Percentiles rank a stretch among this genome's conserved stretches.
phyloP scores from a whole-genome alignment of 106 monocot species.

The Acorus calamus region DNA sequence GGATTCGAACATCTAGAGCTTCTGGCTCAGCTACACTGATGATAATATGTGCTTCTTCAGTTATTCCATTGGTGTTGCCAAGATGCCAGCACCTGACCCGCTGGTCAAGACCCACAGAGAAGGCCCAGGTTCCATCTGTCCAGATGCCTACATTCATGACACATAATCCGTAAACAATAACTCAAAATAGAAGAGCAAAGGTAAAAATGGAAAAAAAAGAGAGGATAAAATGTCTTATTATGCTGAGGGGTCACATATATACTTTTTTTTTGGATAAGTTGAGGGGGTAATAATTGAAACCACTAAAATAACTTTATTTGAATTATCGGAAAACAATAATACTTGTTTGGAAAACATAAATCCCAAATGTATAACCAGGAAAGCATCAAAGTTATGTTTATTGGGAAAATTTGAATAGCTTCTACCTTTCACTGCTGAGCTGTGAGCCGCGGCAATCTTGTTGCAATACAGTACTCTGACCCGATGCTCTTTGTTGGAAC shows the following conservation, averaged over 20 bases:
- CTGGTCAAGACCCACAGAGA: constrained; percentile 92
- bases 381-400: too few relatives aligned
- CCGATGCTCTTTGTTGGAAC: constrained; percentile 4
- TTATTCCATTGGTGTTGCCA: constrained; percentile 19
- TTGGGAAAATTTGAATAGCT: too few relatives aligned
- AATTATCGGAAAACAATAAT: too few relatives aligned
- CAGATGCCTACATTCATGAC: constrained; percentile 42
- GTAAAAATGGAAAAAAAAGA: too few relatives aligned
- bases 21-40: constrained; percentile 95
- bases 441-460: constrained; percentile 65
- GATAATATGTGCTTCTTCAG: constrained; percentile 53
- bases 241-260: too few relatives aligned
- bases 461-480: constrained; percentile 27
- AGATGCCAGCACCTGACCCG: constrained; percentile 76
- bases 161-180: background rate
- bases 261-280: too few relatives aligned
- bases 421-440: constrained; percentile 89
- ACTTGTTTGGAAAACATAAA: too few relatives aligned
- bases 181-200: background rate
- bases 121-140: constrained; percentile 80
- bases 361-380: too few relatives aligned
- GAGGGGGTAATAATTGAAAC: too few relatives aligned
- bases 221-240: too few relatives aligned
- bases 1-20: constrained; percentile 44
- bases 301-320: too few relatives aligned